Base-by-base conservation (phyloP, 306 rosid species). In the Pyrus bretschneideri region DNA sequence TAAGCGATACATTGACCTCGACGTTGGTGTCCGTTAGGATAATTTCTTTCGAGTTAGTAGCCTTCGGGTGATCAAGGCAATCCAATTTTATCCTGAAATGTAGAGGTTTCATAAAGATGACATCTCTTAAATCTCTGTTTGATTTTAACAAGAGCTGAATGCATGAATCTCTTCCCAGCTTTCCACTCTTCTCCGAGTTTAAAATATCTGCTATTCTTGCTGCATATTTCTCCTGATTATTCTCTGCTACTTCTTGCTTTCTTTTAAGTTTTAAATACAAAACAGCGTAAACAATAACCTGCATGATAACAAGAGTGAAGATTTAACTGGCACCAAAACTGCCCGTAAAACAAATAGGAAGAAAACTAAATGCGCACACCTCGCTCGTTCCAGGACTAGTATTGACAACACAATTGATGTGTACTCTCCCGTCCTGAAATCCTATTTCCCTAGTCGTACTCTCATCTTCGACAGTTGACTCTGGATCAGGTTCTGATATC, bases 341-440 rank as follows among this genome's bases (percentile, higher is more conserved):
- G 27, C 5, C n/a, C 42, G 3, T 18, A 7, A 67, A 58, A 17
- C 40, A 6, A 7, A 14, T 22, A 9, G 11, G 35, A 30, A 65
- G 65, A 59, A 31, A 73, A 35, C 66, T 40, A 21, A 52, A 81
- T 11, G 44, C 21, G 59, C 88, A 65, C 85, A 90, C 97, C 97
- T 95, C 98, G 74, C 98, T 88, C 17, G 87, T 89, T 83, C 98
- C 98, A 2, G 96, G 95, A 86, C 97, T 94, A 40, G 96, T 85
- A 65, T 74, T 85, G 78, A 88, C 92, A 71, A 78, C 69, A 83
- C 88, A 82, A 62, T 46, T 81, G 14, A 90, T 72, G 55, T 18
- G 69, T 65, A 78, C 80, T 76, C 75, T 88, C 14, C 76, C 80
- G 79, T 92, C 89, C 61, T 71, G 82, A 67, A 68, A 83, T 33